phyloP scores from a whole-genome alignment of 2,329 filamentous ascomycete genomes.

The Bipolaris sorokiniana region DNA sequence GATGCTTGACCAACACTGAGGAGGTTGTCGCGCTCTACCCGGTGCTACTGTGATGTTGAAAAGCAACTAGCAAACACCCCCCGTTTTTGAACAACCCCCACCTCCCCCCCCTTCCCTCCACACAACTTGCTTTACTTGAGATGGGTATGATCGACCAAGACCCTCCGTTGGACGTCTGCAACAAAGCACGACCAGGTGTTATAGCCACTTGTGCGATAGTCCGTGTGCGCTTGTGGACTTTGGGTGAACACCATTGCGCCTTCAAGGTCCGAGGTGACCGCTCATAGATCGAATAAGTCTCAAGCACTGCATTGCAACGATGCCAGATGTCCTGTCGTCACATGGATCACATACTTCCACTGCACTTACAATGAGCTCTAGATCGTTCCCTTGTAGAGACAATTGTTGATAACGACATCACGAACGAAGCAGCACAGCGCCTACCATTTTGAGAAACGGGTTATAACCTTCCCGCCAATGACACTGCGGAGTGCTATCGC shows the following conservation, averaged over 20 bases:
- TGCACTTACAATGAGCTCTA: slow-evolving; percentile 19
- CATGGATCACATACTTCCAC: slow-evolving; percentile 26
- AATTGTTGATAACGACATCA: slow-evolving; percentile 22
- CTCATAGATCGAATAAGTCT: no score
- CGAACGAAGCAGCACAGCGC: slow-evolving; percentile 19
- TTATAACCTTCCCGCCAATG: slow-evolving; percentile 26
- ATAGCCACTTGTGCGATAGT: slow-evolving; percentile 10
- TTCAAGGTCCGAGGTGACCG: slow-evolving; percentile 15
- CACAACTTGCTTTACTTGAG: slow-evolving; percentile 30
- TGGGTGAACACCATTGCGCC: slow-evolving; percentile 27
- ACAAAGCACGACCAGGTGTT: slow-evolving; percentile 8
- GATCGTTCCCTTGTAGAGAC: slow-evolving; percentile 29
- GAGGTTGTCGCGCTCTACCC: slow-evolving; percentile 23
- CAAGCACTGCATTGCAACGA: no score
- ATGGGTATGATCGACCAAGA: slow-evolving; percentile 33
- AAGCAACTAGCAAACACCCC: slow-evolving; percentile 28
- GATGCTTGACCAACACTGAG: slow-evolving; percentile 24
- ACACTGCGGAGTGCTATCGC: slow-evolving; percentile 31
- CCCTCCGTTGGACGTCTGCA: slow-evolving; percentile 16
- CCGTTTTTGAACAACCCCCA: slow-evolving; percentile 29
- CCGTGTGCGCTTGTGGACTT: slow-evolving; percentile 19
- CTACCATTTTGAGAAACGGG: slow-evolving; percentile 24
- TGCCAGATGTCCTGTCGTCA: no score
- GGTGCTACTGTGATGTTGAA: slow-evolving; percentile 30
- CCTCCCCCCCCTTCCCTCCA: no score